Evolutionary conservation across 495 filamentous ascomycete genomes (phyloP).

Genomic region (Hypoxylon lienhwacheense): DNA sequence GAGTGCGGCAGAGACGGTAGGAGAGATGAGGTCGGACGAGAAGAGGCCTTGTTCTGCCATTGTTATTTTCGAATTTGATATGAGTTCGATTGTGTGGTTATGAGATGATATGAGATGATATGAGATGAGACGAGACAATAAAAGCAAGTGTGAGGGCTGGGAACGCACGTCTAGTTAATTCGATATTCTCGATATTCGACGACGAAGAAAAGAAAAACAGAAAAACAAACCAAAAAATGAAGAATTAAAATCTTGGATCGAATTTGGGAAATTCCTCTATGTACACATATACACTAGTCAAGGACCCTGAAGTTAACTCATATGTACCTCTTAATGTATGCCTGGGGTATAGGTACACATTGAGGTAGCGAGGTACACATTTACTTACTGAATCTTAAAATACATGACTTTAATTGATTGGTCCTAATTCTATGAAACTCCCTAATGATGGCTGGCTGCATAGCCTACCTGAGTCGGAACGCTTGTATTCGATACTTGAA

Average conservation of each 20-base stretch:
- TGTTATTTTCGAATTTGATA: conserved; percentile 9
- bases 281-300: too few species aligned
- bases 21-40: conserved; percentile 73
- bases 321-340: too few species aligned
- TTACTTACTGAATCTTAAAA: conserved; percentile 7
- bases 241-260: conserved; percentile 13
- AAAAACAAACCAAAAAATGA: too few species aligned
- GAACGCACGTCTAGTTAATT: conserved; percentile 3
- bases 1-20: conserved; percentile 67
- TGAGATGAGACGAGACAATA: too few species aligned
- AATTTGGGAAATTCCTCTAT: conserved; percentile 20
- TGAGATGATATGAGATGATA: neutral
- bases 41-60: conserved; percentile 68
- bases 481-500: conserved; percentile 16
- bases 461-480: conserved; percentile 33
- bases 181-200: conserved; percentile 8
- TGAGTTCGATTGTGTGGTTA: conserved; percentile 2
- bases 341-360: too few species aligned
- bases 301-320: conserved; percentile 7
- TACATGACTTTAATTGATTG: conserved; percentile 33
- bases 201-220: conserved; percentile 29
- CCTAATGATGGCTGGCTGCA: conserved; percentile 18
- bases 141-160: too few species aligned
- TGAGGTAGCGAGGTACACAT: conserved; percentile 4
- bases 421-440: conserved; percentile 4